phyloP scores from a whole-genome alignment of 768 basidiomycete genomes.

The Kwoniella dejecticola region DNA sequence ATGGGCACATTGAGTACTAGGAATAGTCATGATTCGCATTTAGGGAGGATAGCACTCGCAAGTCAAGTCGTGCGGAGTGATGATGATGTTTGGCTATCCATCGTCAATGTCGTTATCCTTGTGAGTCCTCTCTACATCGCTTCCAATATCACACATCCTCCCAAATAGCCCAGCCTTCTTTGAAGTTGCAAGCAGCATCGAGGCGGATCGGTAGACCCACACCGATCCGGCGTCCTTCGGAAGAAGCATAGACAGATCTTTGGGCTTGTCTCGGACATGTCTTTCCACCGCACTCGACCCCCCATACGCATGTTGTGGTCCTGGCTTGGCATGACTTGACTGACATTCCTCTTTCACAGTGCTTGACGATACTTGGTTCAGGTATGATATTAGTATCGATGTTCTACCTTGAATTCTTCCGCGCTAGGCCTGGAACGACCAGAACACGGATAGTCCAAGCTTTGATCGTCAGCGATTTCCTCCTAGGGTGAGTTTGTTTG shows the following conservation, averaged over 20 bases:
- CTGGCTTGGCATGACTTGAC: no score
- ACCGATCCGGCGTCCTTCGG: no score
- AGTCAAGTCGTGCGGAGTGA: constrained; percentile 15
- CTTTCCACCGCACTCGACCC: no score
- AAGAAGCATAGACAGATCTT: no score
- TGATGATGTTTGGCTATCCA: constrained; percentile 36
- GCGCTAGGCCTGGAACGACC: constrained; percentile 46
- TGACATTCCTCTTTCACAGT: constrained; percentile 17
- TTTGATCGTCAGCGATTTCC: constrained; percentile 48
- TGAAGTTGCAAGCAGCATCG: no score
- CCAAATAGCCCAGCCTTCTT: no score
- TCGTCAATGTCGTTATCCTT: constrained; percentile 47
- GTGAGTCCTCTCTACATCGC: constrained; percentile 20
- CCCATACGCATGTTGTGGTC: no score
- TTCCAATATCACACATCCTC: no score
- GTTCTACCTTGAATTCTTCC: constrained; percentile 36
- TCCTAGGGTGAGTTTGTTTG: constrained; percentile 44
- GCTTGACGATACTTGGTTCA: constrained; percentile 48
- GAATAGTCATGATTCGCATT: background rate
- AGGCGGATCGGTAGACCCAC: no score
- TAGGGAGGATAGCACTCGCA: constrained; percentile 8
- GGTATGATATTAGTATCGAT: constrained; percentile 44
- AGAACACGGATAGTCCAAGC: constrained; percentile 52
- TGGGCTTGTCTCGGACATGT: no score
- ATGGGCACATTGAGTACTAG: background rate